phyloP scores from a whole-genome alignment of 257 asterid genomes.

The Forsythia suspensa region DNA sequence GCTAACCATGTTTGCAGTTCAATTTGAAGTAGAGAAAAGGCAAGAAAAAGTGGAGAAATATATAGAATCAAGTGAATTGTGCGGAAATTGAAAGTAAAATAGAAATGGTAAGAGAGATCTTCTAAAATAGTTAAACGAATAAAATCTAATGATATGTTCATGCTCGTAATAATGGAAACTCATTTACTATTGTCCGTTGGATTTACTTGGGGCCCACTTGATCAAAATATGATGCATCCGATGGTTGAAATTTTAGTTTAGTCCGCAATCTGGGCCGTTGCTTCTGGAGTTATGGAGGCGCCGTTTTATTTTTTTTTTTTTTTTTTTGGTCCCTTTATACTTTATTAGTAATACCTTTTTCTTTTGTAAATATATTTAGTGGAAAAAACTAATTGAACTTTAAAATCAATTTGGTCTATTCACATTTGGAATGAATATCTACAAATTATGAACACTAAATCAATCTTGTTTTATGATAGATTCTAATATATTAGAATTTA shows the following conservation, averaged over 20 bases:
- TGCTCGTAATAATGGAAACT: slow-evolving; percentile 18
- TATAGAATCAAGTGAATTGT: slow-evolving; percentile 16
- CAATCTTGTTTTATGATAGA: neutral
- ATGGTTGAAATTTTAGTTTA: slow-evolving; percentile 23
- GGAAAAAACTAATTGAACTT: neutral
- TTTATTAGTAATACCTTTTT: too few species aligned
- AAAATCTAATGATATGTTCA: neutral
- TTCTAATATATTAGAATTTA: neutral
- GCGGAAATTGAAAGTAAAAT: slow-evolving; percentile 14
- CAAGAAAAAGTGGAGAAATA: neutral
- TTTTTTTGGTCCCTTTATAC: too few species aligned
- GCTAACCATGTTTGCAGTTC: neutral
- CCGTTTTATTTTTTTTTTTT: slow-evolving; percentile 17
- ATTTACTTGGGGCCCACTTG: too few species aligned
- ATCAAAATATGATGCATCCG: neutral
- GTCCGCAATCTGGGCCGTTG: slow-evolving; percentile 61
- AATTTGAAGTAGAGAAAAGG: neutral
- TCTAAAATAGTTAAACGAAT: neutral
- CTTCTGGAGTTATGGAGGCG: slow-evolving; percentile 42
- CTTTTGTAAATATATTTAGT: neutral
- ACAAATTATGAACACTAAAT: neutral
- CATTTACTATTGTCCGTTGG: neutral
- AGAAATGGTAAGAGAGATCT: slow-evolving; percentile 7
- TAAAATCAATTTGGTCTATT: neutral
- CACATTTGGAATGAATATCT: neutral